Percentiles rank a stretch among this genome's conserved stretches.
These are phyloP conservation scores for Jimgerdemannia lactiflua DNA, from an alignment of 192 early-diverging fungal species.

Conservation along the genomic window DNA sequence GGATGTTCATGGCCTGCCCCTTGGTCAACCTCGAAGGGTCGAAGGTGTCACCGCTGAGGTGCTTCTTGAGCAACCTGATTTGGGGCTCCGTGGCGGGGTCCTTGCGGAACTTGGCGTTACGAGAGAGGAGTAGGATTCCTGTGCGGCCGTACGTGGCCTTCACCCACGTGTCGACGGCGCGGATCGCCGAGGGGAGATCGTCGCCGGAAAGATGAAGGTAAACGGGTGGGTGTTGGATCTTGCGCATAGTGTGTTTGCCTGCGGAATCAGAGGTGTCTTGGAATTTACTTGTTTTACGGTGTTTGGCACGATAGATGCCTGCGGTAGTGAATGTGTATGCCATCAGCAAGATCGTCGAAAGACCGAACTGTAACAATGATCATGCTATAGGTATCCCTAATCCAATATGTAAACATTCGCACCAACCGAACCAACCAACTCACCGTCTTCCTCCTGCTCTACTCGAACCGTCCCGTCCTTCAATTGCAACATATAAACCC, in stretches of 20 bases:
- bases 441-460: conserved; percentile 22
- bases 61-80: conserved; percentile 35
- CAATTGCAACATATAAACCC: conserved; percentile 30
- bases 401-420: no score
- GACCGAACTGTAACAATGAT: conserved; percentile 7
- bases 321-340: conserved; percentile 13
- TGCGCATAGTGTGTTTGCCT: neutral
- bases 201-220: conserved; percentile 40
- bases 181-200: conserved; percentile 50
- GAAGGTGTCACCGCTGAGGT: conserved; percentile 35
- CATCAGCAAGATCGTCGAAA: conserved; percentile 2
- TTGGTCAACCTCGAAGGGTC: conserved; percentile 36
- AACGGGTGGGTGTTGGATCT: conserved; percentile 6
- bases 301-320: conserved; percentile 17
- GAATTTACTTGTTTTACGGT: neutral
- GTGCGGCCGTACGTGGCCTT: conserved; percentile 15
- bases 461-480: conserved; percentile 25
- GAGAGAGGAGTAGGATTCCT: conserved; percentile 16
- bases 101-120: conserved; percentile 54
- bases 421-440: neutral
- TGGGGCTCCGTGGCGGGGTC: conserved; percentile 51
- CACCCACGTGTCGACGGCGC: conserved; percentile 64
- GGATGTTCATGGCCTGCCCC: conserved; percentile 71
- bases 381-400: neutral
- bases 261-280: neutral